Conservation (phyloP, 1,284 basidiomycete genomes). For the Cutaneotrichosporon sp. region DNA sequence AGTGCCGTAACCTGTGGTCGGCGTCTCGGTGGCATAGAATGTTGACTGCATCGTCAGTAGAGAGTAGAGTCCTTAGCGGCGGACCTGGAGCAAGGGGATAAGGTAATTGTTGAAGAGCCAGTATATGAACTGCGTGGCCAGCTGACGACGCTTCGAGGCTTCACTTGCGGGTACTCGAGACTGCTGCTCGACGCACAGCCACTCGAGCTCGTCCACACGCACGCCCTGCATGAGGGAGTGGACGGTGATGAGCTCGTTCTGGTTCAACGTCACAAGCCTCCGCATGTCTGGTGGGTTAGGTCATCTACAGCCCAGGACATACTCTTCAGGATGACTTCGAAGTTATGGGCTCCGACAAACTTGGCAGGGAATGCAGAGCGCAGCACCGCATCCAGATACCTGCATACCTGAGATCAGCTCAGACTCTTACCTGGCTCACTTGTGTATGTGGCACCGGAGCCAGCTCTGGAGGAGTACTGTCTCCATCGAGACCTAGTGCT, state of each 20-base stretch:
- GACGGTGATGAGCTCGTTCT: conserved; percentile 78
- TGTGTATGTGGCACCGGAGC: conserved; percentile 44
- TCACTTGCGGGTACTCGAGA: conserved; percentile 62
- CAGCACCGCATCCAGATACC: conserved; percentile 66
- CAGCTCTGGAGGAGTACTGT: background rate
- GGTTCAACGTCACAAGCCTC: conserved; percentile 68
- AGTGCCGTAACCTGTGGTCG: conserved; percentile 78
- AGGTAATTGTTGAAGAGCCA: conserved; percentile 92
- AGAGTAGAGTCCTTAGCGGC: too few relatives aligned
- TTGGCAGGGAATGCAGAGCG: conserved; percentile 69
- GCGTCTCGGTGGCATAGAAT: conserved; percentile 93
- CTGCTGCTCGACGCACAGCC: conserved; percentile 59
- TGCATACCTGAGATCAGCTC: conserved; percentile 61
- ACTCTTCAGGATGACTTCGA: conserved; percentile 64
- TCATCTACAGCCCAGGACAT: conserved; percentile 33
- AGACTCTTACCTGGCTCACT: conserved; percentile 44
- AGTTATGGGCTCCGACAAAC: conserved; percentile 77
- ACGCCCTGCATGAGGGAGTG: conserved; percentile 78
- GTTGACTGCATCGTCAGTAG: conserved; percentile 62
- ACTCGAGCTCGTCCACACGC: conserved; percentile 72
- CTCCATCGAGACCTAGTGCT: background rate
- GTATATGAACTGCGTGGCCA: conserved; percentile 79
- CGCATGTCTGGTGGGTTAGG: conserved; percentile 61
- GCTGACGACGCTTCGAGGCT: conserved; percentile 66
- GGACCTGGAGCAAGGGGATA: conserved; percentile 73